Percentiles rank a stretch among this genome's conserved stretches.
phyloP scores from a whole-genome alignment of 2,329 filamentous ascomycete genomes.

The Exophiala dermatitidis region DNA sequence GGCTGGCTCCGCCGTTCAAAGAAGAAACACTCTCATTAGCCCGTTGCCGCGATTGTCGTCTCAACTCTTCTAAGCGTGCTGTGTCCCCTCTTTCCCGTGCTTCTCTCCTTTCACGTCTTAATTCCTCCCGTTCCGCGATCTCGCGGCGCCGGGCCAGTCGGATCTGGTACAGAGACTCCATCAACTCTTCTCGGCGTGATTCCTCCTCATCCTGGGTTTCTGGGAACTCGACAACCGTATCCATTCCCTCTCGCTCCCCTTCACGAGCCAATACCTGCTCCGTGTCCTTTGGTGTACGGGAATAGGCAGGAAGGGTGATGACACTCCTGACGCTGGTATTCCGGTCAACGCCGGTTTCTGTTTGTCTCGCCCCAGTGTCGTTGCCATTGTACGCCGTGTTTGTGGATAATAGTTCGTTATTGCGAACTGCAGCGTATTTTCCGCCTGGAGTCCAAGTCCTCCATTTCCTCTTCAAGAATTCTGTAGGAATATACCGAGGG shows the following conservation, averaged over 20 bases:
- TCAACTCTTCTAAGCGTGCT: slow-evolving; percentile 60
- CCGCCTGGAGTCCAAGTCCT: slow-evolving; percentile 22
- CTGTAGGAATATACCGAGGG: slow-evolving; percentile 19
- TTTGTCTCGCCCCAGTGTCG: slow-evolving; percentile 11
- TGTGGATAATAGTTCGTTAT: slow-evolving; percentile 15
- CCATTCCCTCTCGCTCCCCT: slow-evolving; percentile 85
- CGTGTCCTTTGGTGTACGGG: slow-evolving; percentile 60
- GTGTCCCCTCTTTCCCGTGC: slow-evolving; percentile 65
- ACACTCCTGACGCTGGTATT: slow-evolving; percentile 86
- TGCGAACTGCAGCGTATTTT: slow-evolving; percentile 22
- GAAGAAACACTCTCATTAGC: slow-evolving; percentile 34
- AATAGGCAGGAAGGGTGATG: slow-evolving; percentile 86
- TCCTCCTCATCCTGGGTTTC: slow-evolving; percentile 75
- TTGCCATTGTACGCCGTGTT: slow-evolving; percentile 20
- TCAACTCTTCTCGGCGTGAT: slow-evolving; percentile 71
- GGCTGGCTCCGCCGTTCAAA: slow-evolving; percentile 27
- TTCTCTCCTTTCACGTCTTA: slow-evolving; percentile 61
- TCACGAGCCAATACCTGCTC: slow-evolving; percentile 82
- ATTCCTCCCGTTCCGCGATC: slow-evolving; percentile 67
- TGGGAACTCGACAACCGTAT: slow-evolving; percentile 79
- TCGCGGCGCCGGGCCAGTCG: slow-evolving; percentile 69
- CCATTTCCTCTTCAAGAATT: slow-evolving; percentile 24
- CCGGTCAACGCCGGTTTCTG: slow-evolving; percentile 56
- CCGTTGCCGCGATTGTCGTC: slow-evolving; percentile 49
- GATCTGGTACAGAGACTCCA: slow-evolving; percentile 89